These are phyloP conservation scores for Hypoxylon sp. DNA, from an alignment of 2,329 filamentous ascomycete species.

Conservation along the genomic window DNA sequence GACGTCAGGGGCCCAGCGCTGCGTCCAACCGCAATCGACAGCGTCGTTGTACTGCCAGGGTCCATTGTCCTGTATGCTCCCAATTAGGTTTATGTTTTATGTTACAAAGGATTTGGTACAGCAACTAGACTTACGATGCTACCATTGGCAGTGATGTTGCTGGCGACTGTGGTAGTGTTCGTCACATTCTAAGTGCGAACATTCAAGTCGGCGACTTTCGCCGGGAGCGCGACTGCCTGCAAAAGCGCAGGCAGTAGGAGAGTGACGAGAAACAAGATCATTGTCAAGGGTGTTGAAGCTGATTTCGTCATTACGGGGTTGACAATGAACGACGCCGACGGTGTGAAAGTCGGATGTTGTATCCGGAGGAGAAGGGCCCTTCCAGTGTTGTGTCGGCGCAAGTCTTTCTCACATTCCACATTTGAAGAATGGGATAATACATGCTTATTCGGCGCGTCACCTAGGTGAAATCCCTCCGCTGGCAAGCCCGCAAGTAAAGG, in stretches of 20 bases:
- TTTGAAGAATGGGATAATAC: background rate
- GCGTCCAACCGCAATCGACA: constrained; percentile 23
- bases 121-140: constrained; percentile 1
- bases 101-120: too few relatives aligned
- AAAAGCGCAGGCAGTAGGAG: constrained; percentile 10
- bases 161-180: background rate
- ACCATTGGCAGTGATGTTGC: constrained; percentile 8
- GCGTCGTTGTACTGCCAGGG: constrained; percentile 32
- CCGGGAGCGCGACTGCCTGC: background rate
- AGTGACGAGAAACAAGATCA: background rate
- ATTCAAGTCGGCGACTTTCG: background rate
- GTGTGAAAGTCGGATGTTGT: background rate
- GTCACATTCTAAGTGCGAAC: background rate
- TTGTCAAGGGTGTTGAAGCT: background rate
- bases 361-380: background rate
- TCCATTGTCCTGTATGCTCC: constrained; percentile 3
- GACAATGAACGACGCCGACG: background rate
- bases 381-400: background rate
- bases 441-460: background rate
- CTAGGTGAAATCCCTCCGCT: too few relatives aligned
- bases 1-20: constrained; percentile 23
- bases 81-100: background rate
- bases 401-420: background rate
- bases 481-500: too few relatives aligned
- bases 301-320: background rate